Conservation (phyloP, 352 stramenopile genomes). For the Phytophthora tentaculata region DNA sequence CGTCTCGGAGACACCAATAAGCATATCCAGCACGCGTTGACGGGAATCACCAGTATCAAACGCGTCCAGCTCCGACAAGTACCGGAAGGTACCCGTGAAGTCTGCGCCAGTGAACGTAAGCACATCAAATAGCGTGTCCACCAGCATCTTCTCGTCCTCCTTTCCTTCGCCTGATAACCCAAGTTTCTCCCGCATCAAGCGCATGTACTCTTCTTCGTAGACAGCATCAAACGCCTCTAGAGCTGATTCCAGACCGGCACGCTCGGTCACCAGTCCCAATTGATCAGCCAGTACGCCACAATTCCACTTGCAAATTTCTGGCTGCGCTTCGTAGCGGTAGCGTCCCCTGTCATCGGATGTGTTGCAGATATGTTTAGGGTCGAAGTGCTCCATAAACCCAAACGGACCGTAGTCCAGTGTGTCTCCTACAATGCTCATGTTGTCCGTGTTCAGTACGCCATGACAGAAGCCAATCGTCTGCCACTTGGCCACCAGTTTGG, state of each 20-base stretch:
- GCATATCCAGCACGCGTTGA: constrained; percentile 42
- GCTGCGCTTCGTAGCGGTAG: constrained; percentile 86
- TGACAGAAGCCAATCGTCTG: constrained; percentile 91
- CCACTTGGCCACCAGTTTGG: constrained; percentile 83
- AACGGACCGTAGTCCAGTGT: constrained; percentile 95
- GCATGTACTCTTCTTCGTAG: constrained; percentile 66
- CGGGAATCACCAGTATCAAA: constrained; percentile 35
- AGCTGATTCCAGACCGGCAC: constrained; percentile 34
- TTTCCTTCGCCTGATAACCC: constrained; percentile 47
- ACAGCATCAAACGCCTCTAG: constrained; percentile 47
- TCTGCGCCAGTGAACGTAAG: constrained; percentile 72
- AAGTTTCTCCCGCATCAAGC: constrained; percentile 72
- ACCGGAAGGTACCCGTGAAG: constrained; percentile 81
- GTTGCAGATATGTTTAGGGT: constrained; percentile 84
- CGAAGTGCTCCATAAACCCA: constrained; percentile 93
- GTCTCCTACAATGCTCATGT: constrained; percentile 91
- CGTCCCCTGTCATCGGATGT: constrained; percentile 80
- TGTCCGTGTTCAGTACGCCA: constrained; percentile 94
- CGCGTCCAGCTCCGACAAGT: constrained; percentile 49
- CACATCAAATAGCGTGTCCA: constrained; percentile 63
- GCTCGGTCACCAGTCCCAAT: constrained; percentile 50
- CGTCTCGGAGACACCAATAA: constrained; percentile 73
- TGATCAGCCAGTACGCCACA: constrained; percentile 72
- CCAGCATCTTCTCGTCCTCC: constrained; percentile 53
- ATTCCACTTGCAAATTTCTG: constrained; percentile 90